Conservation (phyloP, 1,284 basidiomycete species). For the Apiotrichum brassicae region DNA sequence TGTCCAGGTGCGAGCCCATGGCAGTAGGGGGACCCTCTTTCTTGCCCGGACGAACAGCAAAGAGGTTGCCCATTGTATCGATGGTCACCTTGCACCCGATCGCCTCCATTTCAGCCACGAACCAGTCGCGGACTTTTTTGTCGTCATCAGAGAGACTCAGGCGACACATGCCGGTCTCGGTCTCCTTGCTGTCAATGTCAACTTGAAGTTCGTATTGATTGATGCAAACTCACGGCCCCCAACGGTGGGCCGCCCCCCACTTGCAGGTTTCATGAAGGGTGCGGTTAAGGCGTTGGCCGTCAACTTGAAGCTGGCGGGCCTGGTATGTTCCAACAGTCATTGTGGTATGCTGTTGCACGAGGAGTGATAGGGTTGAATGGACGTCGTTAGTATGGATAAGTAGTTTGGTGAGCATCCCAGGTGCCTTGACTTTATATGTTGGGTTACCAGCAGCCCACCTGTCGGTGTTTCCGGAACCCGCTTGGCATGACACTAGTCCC, state of each 20-base stretch:
- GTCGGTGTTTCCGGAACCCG: no score
- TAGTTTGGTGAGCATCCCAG: no score
- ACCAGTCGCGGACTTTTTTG: constrained; percentile 33
- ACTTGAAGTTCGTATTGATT: no score
- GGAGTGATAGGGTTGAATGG: no score
- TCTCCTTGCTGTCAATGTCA: not conserved
- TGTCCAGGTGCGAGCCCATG: constrained; percentile 35
- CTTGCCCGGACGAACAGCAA: constrained; percentile 25
- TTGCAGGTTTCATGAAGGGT: constrained; percentile 34
- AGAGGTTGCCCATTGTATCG: constrained; percentile 40
- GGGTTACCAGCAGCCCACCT: no score
- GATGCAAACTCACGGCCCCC: constrained; percentile 7
- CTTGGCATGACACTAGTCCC: no score
- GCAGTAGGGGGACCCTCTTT: constrained; percentile 22
- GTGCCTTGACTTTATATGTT: no score
- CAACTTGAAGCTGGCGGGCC: constrained; percentile 15
- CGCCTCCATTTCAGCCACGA: constrained; percentile 24
- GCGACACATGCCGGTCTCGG: constrained; percentile 21
- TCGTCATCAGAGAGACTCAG: constrained; percentile 35
- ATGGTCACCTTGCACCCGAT: constrained; percentile 33
- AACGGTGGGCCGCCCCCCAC: constrained; percentile 23
- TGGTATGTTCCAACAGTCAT: no score
- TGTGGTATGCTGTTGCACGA: no score
- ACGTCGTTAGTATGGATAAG: no score
- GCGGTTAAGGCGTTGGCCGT: constrained; percentile 27